Conservation (phyloP, 2,329 filamentous ascomycete genomes). For the Calonectria leucothoes region DNA sequence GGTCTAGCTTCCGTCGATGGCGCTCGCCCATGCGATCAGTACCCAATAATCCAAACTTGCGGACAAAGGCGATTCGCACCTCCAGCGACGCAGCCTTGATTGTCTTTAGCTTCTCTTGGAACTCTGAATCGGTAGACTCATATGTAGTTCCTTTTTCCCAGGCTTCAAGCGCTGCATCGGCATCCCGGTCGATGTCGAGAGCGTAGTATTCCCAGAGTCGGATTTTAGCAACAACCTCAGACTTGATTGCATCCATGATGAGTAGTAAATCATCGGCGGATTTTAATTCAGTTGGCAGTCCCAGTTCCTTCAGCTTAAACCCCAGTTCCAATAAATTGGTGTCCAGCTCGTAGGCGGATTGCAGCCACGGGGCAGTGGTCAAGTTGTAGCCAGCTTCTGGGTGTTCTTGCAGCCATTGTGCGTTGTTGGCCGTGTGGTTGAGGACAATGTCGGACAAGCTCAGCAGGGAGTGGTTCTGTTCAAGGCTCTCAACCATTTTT, state of each 20-base stretch:
- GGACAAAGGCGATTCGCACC: constrained; percentile 71
- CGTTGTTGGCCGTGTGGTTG: constrained; percentile 98
- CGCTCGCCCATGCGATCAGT: constrained; percentile 83
- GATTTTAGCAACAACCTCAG: constrained; percentile 79
- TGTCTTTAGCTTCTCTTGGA: constrained; percentile 56
- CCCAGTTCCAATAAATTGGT: constrained; percentile 80
- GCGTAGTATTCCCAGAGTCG: constrained; percentile 96
- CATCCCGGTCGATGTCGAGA: constrained; percentile 80
- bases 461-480: constrained; percentile 85
- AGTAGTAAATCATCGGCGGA: constrained; percentile 77
- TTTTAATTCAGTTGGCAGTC: constrained; percentile 80
- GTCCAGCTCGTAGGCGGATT: constrained; percentile 72
- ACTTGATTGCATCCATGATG: constrained; percentile 88
- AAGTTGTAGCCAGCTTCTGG: constrained; percentile 97
- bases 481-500: constrained; percentile 82
- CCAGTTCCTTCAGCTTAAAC: constrained; percentile 74
- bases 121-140: constrained; percentile 58
- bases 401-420: constrained; percentile 91
- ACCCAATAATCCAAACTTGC: constrained; percentile 76
- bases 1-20: constrained; percentile 78
- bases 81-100: constrained; percentile 59
- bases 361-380: constrained; percentile 84
- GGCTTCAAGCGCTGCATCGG: constrained; percentile 74
- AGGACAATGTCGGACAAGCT: constrained; percentile 96
- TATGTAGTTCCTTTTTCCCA: constrained; percentile 75